A percentile compares a stretch with the other conserved stretches of the same genome.
Evolutionary conservation across 371 early-diverging fungal genomes (phyloP).

Genomic region (Apophysomyces elegans): DNA sequence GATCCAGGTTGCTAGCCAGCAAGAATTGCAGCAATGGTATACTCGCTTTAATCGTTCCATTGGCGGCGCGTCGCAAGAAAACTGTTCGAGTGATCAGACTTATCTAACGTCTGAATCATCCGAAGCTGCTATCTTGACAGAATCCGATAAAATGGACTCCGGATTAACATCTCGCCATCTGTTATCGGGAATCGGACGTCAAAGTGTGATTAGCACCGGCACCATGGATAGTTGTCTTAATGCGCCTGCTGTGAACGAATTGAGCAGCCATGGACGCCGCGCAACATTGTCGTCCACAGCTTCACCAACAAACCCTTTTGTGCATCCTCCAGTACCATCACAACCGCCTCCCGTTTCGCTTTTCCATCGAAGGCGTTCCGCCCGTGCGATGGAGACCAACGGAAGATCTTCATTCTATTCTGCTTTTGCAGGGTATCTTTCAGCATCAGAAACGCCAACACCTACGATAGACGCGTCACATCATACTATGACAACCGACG

Average conservation of each 20-base stretch:
- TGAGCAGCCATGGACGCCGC: neutral
- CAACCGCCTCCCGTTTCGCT: neutral
- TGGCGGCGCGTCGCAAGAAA: neutral
- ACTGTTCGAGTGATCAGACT: neutral
- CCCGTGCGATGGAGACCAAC: neutral
- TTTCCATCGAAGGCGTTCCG: neutral
- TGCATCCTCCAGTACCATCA: neutral
- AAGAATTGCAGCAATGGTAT: constrained; percentile 51
- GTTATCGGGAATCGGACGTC: constrained; percentile 12
- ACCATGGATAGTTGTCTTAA: constrained; percentile 17
- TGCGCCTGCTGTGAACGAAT: constrained; percentile 12
- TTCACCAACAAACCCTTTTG: neutral
- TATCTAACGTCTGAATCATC: neutral
- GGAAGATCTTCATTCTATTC: constrained; percentile 1
- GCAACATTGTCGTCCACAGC: neutral
- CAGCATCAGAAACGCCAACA: neutral
- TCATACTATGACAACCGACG: neutral
- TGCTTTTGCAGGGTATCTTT: neutral
- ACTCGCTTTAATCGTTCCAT: constrained; percentile 35
- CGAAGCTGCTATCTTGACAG: neutral
- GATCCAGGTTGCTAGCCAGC: constrained; percentile 53
- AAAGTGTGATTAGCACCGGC: constrained; percentile 17
- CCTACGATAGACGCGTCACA: neutral
- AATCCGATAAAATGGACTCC: constrained; percentile 3
- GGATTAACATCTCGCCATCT: constrained; percentile 1